These are phyloP conservation scores for Aureobasidium namibiae DNA, from an alignment of 2,329 filamentous ascomycete genomes.

Conservation along the genomic window DNA sequence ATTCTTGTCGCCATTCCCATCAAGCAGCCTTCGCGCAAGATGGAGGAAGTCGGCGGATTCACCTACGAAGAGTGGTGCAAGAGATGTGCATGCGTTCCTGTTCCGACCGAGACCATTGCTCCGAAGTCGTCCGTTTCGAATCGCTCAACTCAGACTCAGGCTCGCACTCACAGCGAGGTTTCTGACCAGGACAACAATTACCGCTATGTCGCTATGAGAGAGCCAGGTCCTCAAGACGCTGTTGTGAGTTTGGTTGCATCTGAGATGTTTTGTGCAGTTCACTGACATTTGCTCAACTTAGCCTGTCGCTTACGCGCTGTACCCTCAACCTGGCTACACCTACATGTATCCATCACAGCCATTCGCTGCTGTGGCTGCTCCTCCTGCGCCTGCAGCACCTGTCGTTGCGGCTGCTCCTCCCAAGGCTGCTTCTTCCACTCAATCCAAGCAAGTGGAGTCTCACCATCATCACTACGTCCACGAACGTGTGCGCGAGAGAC, in stretches of 20 bases:
- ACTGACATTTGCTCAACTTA: not conserved
- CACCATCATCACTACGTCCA: not conserved
- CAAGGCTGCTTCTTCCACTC: not conserved
- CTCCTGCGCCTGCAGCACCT: not conserved
- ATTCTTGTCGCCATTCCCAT: not conserved
- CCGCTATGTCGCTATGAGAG: constrained; percentile 14
- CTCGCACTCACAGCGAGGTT: not conserved
- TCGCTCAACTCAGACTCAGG: not conserved
- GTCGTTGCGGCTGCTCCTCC: not conserved
- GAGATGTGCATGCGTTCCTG: not conserved
- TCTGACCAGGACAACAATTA: constrained; percentile 10
- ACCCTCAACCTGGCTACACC: constrained; percentile 6
- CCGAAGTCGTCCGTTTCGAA: constrained; percentile 5
- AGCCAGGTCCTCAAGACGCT: constrained; percentile 10
- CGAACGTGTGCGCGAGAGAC: not conserved
- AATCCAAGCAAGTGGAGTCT: not conserved
- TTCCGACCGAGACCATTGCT: constrained; percentile 2
- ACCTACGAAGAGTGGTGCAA: constrained; percentile 12
- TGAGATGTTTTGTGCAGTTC: not conserved
- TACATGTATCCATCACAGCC: not conserved
- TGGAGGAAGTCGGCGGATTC: constrained; percentile 9
- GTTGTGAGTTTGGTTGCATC: not conserved
- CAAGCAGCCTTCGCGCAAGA: not conserved
- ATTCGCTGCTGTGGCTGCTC: not conserved
- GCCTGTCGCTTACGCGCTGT: constrained; percentile 8